phyloP scores from a whole-genome alignment of 1,284 basidiomycete species.

The Rhodofomes roseus region DNA sequence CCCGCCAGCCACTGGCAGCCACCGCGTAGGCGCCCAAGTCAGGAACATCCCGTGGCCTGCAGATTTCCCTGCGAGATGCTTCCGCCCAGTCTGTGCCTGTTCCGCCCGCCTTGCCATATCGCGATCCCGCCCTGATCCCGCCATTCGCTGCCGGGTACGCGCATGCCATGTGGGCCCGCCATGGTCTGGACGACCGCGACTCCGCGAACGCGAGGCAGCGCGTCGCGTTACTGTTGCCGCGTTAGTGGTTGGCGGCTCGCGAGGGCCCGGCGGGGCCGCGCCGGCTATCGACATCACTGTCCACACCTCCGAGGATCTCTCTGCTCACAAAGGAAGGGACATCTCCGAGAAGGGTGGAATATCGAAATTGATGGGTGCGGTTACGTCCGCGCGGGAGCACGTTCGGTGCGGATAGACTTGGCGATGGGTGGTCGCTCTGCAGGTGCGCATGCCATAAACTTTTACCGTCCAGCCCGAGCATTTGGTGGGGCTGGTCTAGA shows the following conservation, averaged over 20 bases:
- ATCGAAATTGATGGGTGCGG: neutral
- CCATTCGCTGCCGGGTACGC: neutral
- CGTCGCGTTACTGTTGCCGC: neutral
- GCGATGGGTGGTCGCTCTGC: neutral
- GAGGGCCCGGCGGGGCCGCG: too few species aligned
- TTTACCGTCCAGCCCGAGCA: neutral
- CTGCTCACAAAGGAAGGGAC: neutral
- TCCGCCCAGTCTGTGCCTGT: neutral
- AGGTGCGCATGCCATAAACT: neutral
- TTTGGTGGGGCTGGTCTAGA: neutral
- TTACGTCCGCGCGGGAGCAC: neutral
- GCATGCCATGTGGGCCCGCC: neutral
- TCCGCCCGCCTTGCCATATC: neutral
- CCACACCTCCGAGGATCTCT: neutral
- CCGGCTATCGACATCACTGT: neutral
- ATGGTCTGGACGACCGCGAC: neutral
- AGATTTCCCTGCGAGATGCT: neutral
- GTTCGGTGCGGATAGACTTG: neutral
- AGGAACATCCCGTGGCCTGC: neutral
- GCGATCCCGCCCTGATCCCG: neutral
- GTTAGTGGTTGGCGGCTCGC: neutral
- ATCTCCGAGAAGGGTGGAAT: neutral
- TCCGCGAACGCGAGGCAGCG: neutral
- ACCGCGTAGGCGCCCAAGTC: neutral
- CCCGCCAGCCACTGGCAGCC: neutral